Evolutionary conservation across 345 rosid genomes (phyloP).

Genomic region (Salix arbutifolia): DNA sequence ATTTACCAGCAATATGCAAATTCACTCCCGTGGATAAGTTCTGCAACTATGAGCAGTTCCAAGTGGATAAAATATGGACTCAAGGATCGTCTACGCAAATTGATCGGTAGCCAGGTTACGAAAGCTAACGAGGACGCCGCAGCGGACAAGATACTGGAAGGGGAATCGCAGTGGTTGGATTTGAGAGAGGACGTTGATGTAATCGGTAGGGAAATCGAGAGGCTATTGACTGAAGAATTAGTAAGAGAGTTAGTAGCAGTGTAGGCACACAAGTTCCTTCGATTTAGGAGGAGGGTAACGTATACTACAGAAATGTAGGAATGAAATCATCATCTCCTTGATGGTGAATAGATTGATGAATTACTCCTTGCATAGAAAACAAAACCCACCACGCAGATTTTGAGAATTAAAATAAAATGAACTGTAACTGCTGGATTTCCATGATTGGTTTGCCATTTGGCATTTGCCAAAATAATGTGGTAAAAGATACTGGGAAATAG

Average conservation of each 20-base stretch:
- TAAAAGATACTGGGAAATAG: too few species aligned
- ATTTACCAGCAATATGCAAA: slow-evolving; percentile 41
- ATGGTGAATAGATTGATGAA: slow-evolving; percentile 13
- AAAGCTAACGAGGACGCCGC: slow-evolving; percentile 29
- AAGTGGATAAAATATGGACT: slow-evolving; percentile 45
- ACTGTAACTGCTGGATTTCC: too few species aligned
- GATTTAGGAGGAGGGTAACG: slow-evolving; percentile 29
- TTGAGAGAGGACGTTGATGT: slow-evolving; percentile 47
- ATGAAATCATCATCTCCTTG: slow-evolving; percentile 32
- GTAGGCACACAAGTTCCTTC: slow-evolving; percentile 19
- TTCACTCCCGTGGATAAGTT: slow-evolving; percentile 61
- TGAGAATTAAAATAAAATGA: neutral
- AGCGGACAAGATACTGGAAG: slow-evolving; percentile 31
- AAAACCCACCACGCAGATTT: neutral
- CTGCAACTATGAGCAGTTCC: slow-evolving; percentile 13
- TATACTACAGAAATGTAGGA: slow-evolving; percentile 18
- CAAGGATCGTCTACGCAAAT: slow-evolving; percentile 37
- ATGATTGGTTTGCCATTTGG: too few species aligned
- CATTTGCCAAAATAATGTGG: too few species aligned
- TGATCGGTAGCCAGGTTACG: slow-evolving; percentile 38
- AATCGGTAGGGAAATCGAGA: slow-evolving; percentile 73
- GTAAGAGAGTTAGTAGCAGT: slow-evolving; percentile 45
- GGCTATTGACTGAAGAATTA: slow-evolving; percentile 56
- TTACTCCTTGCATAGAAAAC: neutral
- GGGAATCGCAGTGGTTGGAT: slow-evolving; percentile 54